Evolutionary conservation across 129 eudicot genomes (phyloP).

Genomic region (carrot (Daucus carota)): DNA sequence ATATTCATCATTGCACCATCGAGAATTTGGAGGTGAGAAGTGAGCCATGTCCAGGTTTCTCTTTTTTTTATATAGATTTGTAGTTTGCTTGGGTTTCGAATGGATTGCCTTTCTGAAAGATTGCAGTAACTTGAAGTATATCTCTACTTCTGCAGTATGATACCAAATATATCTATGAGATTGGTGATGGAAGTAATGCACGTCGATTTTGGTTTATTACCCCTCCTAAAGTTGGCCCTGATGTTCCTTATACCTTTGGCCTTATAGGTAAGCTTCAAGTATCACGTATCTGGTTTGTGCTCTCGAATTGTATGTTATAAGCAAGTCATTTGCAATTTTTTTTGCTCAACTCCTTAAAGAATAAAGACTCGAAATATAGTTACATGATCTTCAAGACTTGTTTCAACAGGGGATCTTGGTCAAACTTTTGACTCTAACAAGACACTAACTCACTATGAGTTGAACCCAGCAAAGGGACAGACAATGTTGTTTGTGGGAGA

Average conservation of each 20-base stretch:
- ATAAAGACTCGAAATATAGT: not conserved
- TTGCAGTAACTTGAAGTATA: slow-evolving; percentile 8
- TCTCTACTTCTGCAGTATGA: slow-evolving; percentile 49
- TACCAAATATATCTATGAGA: slow-evolving; percentile 71
- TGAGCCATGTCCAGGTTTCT: not conserved
- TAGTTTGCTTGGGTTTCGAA: not conserved
- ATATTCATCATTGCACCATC: slow-evolving; percentile 86
- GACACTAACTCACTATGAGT: slow-evolving; percentile 68
- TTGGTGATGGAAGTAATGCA: slow-evolving; percentile 41
- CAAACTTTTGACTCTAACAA: slow-evolving; percentile 77
- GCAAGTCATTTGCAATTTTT: not conserved
- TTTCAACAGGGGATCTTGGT: slow-evolving; percentile 72
- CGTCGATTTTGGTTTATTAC: slow-evolving; percentile 79
- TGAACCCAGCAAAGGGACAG: slow-evolving; percentile 70
- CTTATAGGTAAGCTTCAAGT: slow-evolving; percentile 64
- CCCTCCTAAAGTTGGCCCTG: slow-evolving; percentile 80
- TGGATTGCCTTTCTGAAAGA: slow-evolving; percentile 3
- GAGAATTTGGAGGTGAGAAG: slow-evolving; percentile 42
- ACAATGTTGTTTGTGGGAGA: slow-evolving; percentile 75
- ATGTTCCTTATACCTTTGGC: slow-evolving; percentile 91
- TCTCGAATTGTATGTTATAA: not conserved
- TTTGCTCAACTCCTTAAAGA: not conserved
- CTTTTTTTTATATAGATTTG: not conserved
- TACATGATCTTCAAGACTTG: not conserved
- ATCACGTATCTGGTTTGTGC: not conserved